phyloP scores from a whole-genome alignment of 768 basidiomycete species.

The Mycena latifolia region DNA sequence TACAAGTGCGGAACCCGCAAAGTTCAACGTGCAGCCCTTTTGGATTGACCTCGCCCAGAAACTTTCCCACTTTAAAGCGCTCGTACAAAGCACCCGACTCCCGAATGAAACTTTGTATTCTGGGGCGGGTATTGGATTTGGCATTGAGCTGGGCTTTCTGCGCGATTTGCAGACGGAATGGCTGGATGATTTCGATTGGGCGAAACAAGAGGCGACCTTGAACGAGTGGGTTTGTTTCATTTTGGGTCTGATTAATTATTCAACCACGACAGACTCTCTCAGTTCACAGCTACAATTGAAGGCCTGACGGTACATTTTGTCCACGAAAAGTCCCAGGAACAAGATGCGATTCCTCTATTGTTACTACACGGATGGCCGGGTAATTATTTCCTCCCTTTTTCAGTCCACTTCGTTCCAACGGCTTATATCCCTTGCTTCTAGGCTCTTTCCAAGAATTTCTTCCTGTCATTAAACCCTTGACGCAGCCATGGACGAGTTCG shows the following conservation, averaged over 20 bases:
- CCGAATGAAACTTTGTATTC: constrained; percentile 14
- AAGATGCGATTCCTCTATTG: constrained; percentile 26
- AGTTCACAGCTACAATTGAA: constrained; percentile 35
- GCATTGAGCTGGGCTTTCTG: constrained; percentile 18
- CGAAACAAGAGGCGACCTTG: constrained; percentile 3
- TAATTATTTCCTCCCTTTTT: neutral
- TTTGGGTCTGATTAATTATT: neutral
- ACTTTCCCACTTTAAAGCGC: constrained; percentile 7
- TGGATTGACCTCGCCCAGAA: neutral
- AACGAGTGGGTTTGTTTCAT: constrained; percentile 4
- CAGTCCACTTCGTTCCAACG: neutral
- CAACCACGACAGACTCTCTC: constrained; percentile 6
- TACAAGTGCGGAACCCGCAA: neutral
- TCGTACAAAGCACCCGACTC: constrained; percentile 10
- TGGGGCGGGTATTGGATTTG: constrained; percentile 5
- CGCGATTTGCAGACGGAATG: constrained; percentile 14
- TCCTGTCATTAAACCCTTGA: constrained; percentile 25
- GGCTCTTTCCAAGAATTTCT: constrained; percentile 31
- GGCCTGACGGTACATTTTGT: constrained; percentile 28
- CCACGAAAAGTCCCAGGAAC: constrained; percentile 15
- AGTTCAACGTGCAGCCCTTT: constrained; percentile 16
- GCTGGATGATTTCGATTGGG: constrained; percentile 16
- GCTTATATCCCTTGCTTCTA: neutral
- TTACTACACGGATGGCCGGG: constrained; percentile 32
- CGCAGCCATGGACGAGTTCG: neutral